Evolutionary conservation across 2,329 filamentous ascomycete genomes (phyloP).

Genomic region (Beauveria scarabaeidicola): DNA sequence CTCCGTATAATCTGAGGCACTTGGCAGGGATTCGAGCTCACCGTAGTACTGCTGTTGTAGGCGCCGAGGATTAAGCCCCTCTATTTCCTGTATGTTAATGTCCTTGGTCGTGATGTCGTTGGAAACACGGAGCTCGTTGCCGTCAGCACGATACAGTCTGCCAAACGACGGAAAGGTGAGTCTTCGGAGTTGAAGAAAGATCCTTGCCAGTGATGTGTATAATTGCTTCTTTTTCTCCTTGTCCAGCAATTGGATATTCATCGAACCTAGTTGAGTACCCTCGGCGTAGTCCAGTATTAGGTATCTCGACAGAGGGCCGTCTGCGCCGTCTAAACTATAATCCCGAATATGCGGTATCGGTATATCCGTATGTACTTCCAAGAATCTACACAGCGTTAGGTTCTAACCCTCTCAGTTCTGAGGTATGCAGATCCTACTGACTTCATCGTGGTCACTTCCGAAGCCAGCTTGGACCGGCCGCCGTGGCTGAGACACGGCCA

Average conservation of each 20-base stretch:
- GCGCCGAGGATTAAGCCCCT: conserved; percentile 16
- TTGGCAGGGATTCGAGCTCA: conserved; percentile 11
- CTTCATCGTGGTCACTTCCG: conserved; percentile 17
- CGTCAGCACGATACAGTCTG: conserved; percentile 1
- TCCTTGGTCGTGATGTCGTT: conserved; percentile 13
- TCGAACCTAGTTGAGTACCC: conserved; percentile 8
- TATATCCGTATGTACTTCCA: conserved; percentile 13
- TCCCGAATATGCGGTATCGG: conserved; percentile 12
- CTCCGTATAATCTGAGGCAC: conserved; percentile 17
- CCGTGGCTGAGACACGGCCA: conserved; percentile 7
- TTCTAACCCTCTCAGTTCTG: background rate
- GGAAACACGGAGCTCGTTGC: conserved; percentile 9
- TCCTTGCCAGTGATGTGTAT: conserved; percentile 10
- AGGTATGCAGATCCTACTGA: background rate
- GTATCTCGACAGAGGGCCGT: conserved; percentile 11
- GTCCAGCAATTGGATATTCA: background rate
- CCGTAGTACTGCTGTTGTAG: conserved; percentile 13
- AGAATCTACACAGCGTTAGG: conserved; percentile 5
- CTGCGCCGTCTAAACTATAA: conserved; percentile 1
- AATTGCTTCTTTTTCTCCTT: background rate
- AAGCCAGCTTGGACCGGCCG: conserved; percentile 11
- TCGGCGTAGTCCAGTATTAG: conserved; percentile 17
- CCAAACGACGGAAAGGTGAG: conserved; percentile 15
- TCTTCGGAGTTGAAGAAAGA: conserved; percentile 13
- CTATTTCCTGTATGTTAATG: conserved; percentile 20